Evolutionary conservation across 148 eudicot genomes (phyloP).

Genomic region (Nyssa sinensis): DNA sequence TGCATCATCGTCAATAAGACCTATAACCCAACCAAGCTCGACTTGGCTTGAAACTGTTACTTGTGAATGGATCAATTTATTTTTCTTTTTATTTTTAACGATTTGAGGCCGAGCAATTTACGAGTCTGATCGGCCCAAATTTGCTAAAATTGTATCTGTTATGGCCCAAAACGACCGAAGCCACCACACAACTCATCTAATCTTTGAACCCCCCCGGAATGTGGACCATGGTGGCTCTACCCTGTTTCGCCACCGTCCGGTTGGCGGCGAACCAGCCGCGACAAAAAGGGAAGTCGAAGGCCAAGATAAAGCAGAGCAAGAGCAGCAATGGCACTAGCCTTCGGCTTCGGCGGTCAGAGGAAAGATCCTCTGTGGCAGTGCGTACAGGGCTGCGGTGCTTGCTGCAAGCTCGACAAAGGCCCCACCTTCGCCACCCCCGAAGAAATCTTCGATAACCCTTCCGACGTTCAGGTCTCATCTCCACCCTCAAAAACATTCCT

Average conservation of each 20-base stretch:
- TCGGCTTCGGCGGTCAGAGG: slow-evolving; percentile 52
- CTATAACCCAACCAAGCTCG: too few species aligned
- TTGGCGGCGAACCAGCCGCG: slow-evolving; percentile 18
- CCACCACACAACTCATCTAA: too few species aligned
- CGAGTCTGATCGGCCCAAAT: too few species aligned
- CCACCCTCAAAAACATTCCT: not conserved
- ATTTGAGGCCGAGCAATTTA: too few species aligned
- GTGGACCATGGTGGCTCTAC: slow-evolving; percentile 24
- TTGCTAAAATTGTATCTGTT: too few species aligned
- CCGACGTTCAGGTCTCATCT: slow-evolving; percentile 52
- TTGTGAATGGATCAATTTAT: too few species aligned
- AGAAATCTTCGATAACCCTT: slow-evolving; percentile 70
- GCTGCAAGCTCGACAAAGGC: slow-evolving; percentile 89
- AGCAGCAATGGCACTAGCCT: slow-evolving; percentile 6
- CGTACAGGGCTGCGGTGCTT: slow-evolving; percentile 77
- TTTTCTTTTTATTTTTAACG: too few species aligned
- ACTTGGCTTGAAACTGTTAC: too few species aligned
- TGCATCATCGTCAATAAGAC: too few species aligned
- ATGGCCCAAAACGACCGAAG: too few species aligned
- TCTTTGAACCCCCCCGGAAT: too few species aligned
- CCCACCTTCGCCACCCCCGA: slow-evolving; percentile 78
- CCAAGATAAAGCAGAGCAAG: slow-evolving; percentile 3
- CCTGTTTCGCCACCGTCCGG: slow-evolving; percentile 18
- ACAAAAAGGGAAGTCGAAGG: slow-evolving; percentile 10
- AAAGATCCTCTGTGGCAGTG: slow-evolving; percentile 80